These are phyloP conservation scores for Thermoascus crustaceus DNA, from an alignment of 2,329 filamentous ascomycete genomes.

Conservation along the genomic window DNA sequence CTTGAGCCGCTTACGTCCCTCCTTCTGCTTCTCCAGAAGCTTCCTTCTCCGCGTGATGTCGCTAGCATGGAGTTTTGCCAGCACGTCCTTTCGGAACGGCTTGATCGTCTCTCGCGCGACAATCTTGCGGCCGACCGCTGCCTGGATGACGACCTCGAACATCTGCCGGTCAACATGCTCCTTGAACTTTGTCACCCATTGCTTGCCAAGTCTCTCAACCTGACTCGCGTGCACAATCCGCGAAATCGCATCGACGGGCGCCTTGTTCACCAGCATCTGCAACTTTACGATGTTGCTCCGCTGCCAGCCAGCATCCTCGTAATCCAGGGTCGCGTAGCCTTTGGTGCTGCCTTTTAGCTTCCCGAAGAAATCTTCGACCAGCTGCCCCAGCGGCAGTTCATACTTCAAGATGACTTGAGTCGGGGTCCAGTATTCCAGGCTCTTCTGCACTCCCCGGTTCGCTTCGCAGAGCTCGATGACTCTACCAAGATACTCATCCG, in stretches of 20 bases:
- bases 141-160: constrained; percentile 95
- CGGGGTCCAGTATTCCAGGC: constrained; percentile 81
- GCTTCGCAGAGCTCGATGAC: constrained; percentile 91
- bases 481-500: constrained; percentile 86
- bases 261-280: constrained; percentile 87
- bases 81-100: constrained; percentile 90
- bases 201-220: constrained; percentile 67
- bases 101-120: constrained; percentile 92
- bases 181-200: constrained; percentile 95
- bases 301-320: constrained; percentile 88
- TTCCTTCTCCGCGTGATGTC: constrained; percentile 78
- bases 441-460: constrained; percentile 79
- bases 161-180: constrained; percentile 94
- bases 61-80: constrained; percentile 85
- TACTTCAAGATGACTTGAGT: constrained; percentile 95
- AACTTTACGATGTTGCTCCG: constrained; percentile 75
- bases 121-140: constrained; percentile 70
- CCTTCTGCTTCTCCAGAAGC: constrained; percentile 92
- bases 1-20: constrained; percentile 78
- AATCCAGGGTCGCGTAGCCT: constrained; percentile 91
- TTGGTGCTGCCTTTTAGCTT: constrained; percentile 91
- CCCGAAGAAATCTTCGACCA: constrained; percentile 96
- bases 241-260: constrained; percentile 88
- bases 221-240: constrained; percentile 79
- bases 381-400: constrained; percentile 73